phyloP scores from a whole-genome alignment of 164 flowering plant species.

The Warburgia ugandensis region DNA sequence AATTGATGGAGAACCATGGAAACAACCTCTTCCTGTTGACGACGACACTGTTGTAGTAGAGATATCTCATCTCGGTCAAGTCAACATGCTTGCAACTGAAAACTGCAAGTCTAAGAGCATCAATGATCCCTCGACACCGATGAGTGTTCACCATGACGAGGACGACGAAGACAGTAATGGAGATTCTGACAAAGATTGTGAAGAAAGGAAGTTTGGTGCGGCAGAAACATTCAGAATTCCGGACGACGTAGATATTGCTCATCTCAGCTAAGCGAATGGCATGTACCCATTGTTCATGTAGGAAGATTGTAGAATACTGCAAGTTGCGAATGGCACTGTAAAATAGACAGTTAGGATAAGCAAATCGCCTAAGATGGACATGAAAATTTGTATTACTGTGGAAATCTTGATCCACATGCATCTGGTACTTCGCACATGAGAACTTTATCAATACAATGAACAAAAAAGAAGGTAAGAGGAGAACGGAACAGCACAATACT shows the following conservation, averaged over 20 bases:
- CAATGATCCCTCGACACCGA: constrained; percentile 31
- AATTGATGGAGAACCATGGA: constrained; percentile 97
- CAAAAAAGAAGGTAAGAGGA: not conserved
- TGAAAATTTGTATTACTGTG: too few relatives aligned
- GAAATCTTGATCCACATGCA: not conserved
- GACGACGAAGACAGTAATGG: constrained; percentile 37
- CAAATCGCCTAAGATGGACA: too few relatives aligned
- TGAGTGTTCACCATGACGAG: constrained; percentile 17
- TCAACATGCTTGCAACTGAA: constrained; percentile 70
- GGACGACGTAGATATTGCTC: constrained; percentile 59
- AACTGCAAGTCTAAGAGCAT: constrained; percentile 49
- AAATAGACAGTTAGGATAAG: too few relatives aligned
- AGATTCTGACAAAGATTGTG: constrained; percentile 22
- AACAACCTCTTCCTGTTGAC: constrained; percentile 76
- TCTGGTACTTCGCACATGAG: not conserved
- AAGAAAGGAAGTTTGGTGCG: constrained; percentile 79
- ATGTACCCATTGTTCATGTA: not conserved
- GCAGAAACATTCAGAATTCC: constrained; percentile 82
- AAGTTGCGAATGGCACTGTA: too few relatives aligned
- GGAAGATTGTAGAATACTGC: too few relatives aligned
- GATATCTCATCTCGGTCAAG: constrained; percentile 74
- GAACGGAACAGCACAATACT: not conserved
- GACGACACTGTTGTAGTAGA: constrained; percentile 76
- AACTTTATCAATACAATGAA: not conserved
- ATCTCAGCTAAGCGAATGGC: constrained; percentile 35